Evolutionary conservation across 202 grass and related monocot species (phyloP), one percentile per base, ranked within the genome.

Genomic region (Zizania palustris): DNA sequence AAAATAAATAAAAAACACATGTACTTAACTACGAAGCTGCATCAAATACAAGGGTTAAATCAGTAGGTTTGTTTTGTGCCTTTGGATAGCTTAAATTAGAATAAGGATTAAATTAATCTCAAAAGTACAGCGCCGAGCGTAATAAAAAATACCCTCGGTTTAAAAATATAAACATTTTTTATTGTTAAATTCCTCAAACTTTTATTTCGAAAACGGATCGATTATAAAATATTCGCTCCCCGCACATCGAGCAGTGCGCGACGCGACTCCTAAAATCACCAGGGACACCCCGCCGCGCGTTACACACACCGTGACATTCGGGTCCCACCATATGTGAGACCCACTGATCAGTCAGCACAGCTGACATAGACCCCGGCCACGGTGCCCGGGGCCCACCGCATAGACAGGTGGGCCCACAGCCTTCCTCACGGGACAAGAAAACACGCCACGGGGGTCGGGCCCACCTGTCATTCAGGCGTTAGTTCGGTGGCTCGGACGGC

Each of bases 311-410:
- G 60, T 72, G 56, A 80, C 43, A 61, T 0, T 0, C 0, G 40
- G 65, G 65, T 2, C 0, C 53, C 16, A 0, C 1, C 0, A 0
- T 0, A 12, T 0, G 0, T 0, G 0, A n/a, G 55, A 0, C 80
- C 85, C 57, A 50, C 11, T 7, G 1, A 19, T 15, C 80, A 75
- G 75, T 18, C 2, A 3, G 8, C 16, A 28, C 28, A 28, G 48
- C 5, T 16, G 7, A 39, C 40, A 42, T 44, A 48, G 20, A 70
- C 8, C 70, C 45, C 1, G 5, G 0, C 28, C 13, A 34, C 28
- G 28, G 28, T 28, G 28, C 38, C 16, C 2, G 1, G 15, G 43
- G 10, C 33, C 28, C 68, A 20, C 56, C 48, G 19, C 71, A 21
- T 63, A 33, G 72, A 43, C 11, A 1, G 69, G 11, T 19, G 77